Conservation (phyloP, 1,139 yeast genomes). For the Martiniozyma asiatica region DNA sequence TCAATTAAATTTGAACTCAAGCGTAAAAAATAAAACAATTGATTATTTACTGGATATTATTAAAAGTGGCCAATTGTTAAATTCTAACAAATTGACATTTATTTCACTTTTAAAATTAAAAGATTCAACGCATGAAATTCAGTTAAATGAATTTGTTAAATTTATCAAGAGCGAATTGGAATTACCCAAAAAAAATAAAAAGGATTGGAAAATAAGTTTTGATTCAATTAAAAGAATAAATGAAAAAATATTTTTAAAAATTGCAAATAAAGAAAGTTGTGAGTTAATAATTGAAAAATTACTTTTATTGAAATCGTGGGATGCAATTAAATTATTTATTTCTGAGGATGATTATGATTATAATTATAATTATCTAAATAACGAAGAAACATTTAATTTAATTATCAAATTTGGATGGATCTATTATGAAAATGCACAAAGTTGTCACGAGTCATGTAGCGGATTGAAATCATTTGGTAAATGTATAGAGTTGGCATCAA, state of each 20-base stretch:
- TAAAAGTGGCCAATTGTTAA: slow-evolving; percentile 31
- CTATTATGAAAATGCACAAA: slow-evolving; percentile 36
- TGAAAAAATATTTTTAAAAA: slow-evolving; percentile 20
- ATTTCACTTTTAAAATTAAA: slow-evolving; percentile 26
- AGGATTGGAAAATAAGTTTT: slow-evolving; percentile 24
- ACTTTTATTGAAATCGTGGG: slow-evolving; percentile 28
- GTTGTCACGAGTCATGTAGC: slow-evolving; percentile 37
- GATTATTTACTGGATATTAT: slow-evolving; percentile 18
- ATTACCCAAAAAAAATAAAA: slow-evolving; percentile 24
- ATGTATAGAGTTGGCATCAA: slow-evolving; percentile 25
- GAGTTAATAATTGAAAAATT: slow-evolving; percentile 29
- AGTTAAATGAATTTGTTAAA: slow-evolving; percentile 14
- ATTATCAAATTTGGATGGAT: slow-evolving; percentile 38
- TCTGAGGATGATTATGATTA: no score
- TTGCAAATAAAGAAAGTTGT: slow-evolving; percentile 23
- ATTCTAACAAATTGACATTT: slow-evolving; percentile 32
- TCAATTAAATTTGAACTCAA: not conserved
- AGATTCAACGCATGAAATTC: slow-evolving; percentile 15
- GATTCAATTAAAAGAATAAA: slow-evolving; percentile 27
- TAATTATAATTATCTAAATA: slow-evolving; percentile 12
- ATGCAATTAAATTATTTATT: slow-evolving; percentile 21
- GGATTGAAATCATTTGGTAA: slow-evolving; percentile 31
- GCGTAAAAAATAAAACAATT: slow-evolving; percentile 1
- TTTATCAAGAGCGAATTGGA: slow-evolving; percentile 16
- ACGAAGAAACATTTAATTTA: slow-evolving; percentile 11